Evolutionary conservation across 345 rosid genomes (phyloP).

Genomic region (Clarkia xantiana): DNA sequence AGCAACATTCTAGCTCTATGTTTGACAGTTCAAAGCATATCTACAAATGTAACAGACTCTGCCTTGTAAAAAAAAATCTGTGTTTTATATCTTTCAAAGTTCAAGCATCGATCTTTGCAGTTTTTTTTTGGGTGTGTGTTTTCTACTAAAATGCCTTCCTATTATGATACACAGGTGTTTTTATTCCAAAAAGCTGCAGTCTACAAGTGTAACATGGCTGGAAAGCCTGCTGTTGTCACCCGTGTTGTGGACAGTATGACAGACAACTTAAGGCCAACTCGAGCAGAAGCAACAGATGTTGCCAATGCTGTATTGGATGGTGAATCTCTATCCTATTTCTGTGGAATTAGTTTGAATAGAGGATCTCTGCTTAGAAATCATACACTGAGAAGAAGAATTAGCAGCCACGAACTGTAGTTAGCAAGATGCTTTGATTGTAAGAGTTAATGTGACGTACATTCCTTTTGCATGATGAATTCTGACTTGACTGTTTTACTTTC

Average conservation of each 20-base stretch:
- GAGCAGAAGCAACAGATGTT: constrained; percentile 98
- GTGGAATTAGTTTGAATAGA: no score
- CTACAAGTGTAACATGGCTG: constrained; percentile 95
- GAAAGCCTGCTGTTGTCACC: constrained; percentile 91
- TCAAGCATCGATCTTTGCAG: background rate
- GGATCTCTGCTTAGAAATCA: no score
- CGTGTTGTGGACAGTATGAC: constrained; percentile 99
- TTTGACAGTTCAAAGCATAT: background rate
- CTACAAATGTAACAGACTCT: background rate
- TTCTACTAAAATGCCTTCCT: background rate
- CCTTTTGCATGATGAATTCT: background rate
- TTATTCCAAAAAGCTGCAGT: constrained; percentile 92
- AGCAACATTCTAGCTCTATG: background rate
- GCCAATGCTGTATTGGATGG: constrained; percentile 98
- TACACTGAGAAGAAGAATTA: no score
- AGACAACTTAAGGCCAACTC: constrained; percentile 83
- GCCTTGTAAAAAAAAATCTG: background rate
- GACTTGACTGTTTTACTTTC: background rate
- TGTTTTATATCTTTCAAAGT: background rate
- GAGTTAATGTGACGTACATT: background rate
- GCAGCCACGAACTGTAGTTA: no score
- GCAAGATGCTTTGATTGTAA: background rate
- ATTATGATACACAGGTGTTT: constrained; percentile 49
- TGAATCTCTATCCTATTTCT: constrained; percentile 9
- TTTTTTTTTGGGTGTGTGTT: background rate